Evolutionary conservation across 257 asterid genomes (phyloP).

Genomic region (Solanum appendiculatum): DNA sequence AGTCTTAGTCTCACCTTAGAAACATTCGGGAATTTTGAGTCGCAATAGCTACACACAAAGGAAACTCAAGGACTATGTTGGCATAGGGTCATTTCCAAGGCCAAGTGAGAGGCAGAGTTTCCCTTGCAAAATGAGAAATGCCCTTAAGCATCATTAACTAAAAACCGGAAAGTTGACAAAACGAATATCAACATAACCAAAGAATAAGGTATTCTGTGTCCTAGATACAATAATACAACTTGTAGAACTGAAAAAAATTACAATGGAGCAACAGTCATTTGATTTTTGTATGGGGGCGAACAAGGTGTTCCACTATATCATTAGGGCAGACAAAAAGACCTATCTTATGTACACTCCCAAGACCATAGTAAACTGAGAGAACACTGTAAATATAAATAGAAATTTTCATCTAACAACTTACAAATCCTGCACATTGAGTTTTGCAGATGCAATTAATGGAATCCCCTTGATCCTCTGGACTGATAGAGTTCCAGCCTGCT

Average conservation of each 20-base stretch:
- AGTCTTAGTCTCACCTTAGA: background rate
- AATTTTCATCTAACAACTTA: background rate
- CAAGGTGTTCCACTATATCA: background rate
- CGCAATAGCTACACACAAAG: background rate
- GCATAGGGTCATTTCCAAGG: background rate
- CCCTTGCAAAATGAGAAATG: background rate
- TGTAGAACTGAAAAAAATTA: background rate
- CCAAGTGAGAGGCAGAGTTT: background rate
- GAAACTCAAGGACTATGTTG: background rate
- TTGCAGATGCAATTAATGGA: conserved; percentile 21
- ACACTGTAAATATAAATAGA: background rate
- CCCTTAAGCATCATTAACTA: background rate
- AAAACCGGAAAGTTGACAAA: background rate
- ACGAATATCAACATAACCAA: background rate
- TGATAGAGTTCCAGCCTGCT: conserved; percentile 64
- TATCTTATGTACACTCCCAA: conserved; percentile 7
- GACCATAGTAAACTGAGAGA: background rate
- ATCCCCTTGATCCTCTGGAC: conserved; percentile 50
- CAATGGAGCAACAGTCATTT: background rate
- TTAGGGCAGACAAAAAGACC: background rate
- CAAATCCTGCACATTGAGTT: background rate
- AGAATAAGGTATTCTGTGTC: conserved; percentile 1
- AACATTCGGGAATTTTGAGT: background rate
- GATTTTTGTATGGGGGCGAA: background rate
- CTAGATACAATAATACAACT: background rate